Evolutionary conservation across 2,329 filamentous ascomycete genomes (phyloP).

Genomic region (Microdochium nivale): DNA sequence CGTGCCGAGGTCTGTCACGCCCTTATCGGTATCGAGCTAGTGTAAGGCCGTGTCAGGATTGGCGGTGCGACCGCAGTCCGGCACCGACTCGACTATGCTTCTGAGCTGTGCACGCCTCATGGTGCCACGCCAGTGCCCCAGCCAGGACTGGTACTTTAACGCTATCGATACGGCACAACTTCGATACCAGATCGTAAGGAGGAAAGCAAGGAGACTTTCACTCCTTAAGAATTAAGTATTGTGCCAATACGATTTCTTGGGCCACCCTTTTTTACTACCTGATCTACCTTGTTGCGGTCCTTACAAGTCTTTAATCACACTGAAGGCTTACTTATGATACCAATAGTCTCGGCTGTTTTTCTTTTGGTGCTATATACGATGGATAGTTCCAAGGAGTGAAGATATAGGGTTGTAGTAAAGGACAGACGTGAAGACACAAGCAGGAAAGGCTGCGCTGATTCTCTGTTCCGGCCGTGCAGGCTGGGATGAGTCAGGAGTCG

Average conservation of each 20-base stretch:
- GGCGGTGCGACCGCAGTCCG: neutral
- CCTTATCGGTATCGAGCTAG: neutral
- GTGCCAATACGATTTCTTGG: neutral
- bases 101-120: neutral
- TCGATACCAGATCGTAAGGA: neutral
- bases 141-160: neutral
- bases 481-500: neutral
- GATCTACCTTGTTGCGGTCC: neutral
- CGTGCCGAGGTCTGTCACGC: no score
- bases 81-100: neutral
- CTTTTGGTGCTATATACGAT: neutral
- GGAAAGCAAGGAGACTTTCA: neutral
- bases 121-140: neutral
- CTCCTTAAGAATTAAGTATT: neutral
- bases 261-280: neutral
- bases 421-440: neutral
- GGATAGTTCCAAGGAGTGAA: neutral
- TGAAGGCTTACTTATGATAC: neutral
- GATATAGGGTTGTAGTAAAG: neutral
- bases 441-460: neutral
- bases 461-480: neutral
- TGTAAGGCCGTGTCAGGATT: neutral
- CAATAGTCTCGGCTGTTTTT: neutral
- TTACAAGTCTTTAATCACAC: neutral
- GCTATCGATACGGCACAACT: neutral